phyloP scores from a whole-genome alignment of 2,329 filamentous ascomycete genomes.

The Emmonsiellopsis sp. region DNA sequence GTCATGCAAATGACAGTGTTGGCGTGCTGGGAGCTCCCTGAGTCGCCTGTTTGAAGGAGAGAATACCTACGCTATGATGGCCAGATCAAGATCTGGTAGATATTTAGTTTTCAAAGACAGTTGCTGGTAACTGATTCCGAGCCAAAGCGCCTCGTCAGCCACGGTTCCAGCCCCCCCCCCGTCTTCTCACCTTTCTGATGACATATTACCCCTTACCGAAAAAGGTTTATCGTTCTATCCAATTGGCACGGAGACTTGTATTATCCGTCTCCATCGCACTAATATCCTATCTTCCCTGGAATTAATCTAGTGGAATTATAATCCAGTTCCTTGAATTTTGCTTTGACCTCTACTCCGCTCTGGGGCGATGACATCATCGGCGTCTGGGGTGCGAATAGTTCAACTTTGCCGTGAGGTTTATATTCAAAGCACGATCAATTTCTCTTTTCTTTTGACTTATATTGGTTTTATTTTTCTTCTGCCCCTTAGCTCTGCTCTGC shows the following conservation, averaged over 20 bases:
- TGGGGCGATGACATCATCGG: no score
- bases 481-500: not conserved
- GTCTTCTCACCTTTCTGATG: not conserved
- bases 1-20: not conserved
- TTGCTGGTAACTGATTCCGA: not conserved
- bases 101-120: no score
- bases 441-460: not conserved
- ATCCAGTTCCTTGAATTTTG: no score
- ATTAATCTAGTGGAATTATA: no score
- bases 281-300: no score
- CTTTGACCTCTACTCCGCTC: no score
- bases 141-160: not conserved
- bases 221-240: slow-evolving; percentile 6
- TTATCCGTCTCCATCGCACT: no score
- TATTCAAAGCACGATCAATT: no score
- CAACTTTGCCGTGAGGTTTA: no score
- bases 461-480: not conserved
- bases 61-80: not conserved
- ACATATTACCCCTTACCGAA: not conserved
- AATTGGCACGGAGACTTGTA: no score
- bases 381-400: no score
- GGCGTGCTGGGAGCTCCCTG: not conserved
- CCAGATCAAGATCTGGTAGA: no score
- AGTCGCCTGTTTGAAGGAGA: not conserved
- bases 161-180: not conserved